Conservation (phyloP, 1,284 basidiomycete genomes). For the Chiua sp. region DNA sequence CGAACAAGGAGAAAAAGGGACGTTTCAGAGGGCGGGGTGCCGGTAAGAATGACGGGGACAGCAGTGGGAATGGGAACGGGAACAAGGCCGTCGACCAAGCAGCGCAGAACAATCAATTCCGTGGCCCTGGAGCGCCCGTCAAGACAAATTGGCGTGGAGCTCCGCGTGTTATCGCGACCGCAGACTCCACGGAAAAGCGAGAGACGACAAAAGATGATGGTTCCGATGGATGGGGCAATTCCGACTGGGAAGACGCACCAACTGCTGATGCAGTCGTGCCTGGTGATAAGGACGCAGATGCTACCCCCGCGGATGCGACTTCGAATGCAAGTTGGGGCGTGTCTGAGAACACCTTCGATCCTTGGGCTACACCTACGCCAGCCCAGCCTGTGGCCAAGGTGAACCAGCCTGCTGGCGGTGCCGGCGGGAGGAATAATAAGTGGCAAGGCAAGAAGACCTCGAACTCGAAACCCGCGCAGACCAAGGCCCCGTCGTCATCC, state of each 20-base stretch:
- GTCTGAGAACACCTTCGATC: constrained; percentile 25
- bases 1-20: constrained; percentile 29
- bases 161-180: constrained; percentile 33
- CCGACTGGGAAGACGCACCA: constrained; percentile 17
- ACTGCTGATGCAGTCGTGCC: constrained; percentile 1
- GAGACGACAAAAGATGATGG: constrained; percentile 21
- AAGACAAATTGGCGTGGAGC: constrained; percentile 38
- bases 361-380: constrained; percentile 20
- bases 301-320: constrained; percentile 8
- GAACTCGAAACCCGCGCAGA: constrained; percentile 11
- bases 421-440: constrained; percentile 6
- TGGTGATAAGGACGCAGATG: not conserved
- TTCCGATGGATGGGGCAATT: constrained; percentile 27
- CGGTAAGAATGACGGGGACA: constrained; percentile 13
- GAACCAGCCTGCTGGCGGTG: not conserved
- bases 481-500: not conserved
- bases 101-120: constrained; percentile 29
- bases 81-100: constrained; percentile 1
- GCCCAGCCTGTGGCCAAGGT: constrained; percentile 12
- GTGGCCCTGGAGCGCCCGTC: constrained; percentile 39
- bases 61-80: not conserved
- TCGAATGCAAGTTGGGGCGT: constrained; percentile 28
- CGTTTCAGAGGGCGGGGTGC: constrained; percentile 10
- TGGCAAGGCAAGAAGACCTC: constrained; percentile 14
- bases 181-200: constrained; percentile 29